A percentile compares a stretch with the other conserved stretches of the same genome.
Evolutionary conservation across 257 asterid genomes (phyloP).

Genomic region (Plantago major): DNA sequence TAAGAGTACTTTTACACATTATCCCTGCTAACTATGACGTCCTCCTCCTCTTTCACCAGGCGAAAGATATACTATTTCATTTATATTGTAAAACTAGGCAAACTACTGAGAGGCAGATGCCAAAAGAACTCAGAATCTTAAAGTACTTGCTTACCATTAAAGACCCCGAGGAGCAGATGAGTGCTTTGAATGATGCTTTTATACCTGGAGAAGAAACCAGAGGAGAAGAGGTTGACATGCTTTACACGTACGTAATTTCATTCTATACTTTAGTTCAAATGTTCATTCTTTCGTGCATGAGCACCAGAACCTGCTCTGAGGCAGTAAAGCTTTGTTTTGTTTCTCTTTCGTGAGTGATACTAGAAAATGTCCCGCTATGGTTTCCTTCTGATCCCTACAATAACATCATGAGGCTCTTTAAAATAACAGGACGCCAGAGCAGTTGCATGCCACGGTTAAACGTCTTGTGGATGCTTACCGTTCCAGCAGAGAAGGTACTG

Average conservation of each 20-base stretch:
- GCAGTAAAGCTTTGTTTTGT: neutral
- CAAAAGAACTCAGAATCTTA: conserved; percentile 85
- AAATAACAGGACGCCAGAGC: conserved; percentile 68
- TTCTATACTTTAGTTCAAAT: conserved; percentile 3
- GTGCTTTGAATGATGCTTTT: conserved; percentile 77
- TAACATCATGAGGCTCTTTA: neutral
- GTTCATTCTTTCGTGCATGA: neutral
- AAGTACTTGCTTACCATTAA: conserved; percentile 75
- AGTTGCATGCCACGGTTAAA: conserved; percentile 60
- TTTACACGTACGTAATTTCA: conserved; percentile 64
- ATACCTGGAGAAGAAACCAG: conserved; percentile 86
- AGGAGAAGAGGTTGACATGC: conserved; percentile 66
- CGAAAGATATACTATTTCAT: conserved; percentile 74
- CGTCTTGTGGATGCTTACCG: conserved; percentile 71
- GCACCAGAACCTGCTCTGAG: neutral
- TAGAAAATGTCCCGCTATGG: neutral
- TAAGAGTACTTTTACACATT: neutral
- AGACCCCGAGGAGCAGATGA: conserved; percentile 77
- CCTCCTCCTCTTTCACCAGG: conserved; percentile 34
- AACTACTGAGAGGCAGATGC: conserved; percentile 84
- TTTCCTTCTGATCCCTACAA: neutral
- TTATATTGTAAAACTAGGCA: conserved; percentile 65
- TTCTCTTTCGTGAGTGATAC: neutral
- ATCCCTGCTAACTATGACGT: neutral
- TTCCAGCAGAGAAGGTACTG: conserved; percentile 76